Conservation (phyloP, 2,329 filamentous ascomycete species). For the Exophiala sp. region DNA sequence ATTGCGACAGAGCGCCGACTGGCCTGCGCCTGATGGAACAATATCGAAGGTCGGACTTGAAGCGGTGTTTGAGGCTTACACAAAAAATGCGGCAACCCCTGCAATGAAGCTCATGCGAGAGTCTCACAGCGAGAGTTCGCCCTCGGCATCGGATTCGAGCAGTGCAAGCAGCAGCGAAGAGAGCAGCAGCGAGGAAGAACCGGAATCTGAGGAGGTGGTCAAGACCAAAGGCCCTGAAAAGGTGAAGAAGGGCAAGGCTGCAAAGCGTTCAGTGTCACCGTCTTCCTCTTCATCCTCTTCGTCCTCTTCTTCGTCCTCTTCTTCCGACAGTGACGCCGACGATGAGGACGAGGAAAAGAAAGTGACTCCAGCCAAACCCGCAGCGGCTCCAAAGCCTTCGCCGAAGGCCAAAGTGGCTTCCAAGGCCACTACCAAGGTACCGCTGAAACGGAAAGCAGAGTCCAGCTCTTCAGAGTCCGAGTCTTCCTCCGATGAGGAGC, state of each 20-base stretch:
- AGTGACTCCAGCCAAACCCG: constrained; percentile 22
- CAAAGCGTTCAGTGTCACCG: constrained; percentile 26
- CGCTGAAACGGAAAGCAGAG: constrained; percentile 55
- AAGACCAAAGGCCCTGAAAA: constrained; percentile 31
- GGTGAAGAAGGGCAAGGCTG: constrained; percentile 32
- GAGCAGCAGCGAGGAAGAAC: constrained; percentile 34
- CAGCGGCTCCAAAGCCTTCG: constrained; percentile 28
- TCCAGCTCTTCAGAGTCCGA: constrained; percentile 37
- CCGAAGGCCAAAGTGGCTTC: constrained; percentile 46
- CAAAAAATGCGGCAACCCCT: constrained; percentile 7
- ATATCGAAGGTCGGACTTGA: constrained; percentile 22
- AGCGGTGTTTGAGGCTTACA: constrained; percentile 24
- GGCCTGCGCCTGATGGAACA: constrained; percentile 28
- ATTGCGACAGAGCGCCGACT: constrained; percentile 41
- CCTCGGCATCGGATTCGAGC: constrained; percentile 7
- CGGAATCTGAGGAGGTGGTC: constrained; percentile 42
- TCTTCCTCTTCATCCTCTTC: constrained; percentile 29
- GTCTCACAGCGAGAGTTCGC: constrained; percentile 23
- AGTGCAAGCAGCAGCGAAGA: constrained; percentile 18
- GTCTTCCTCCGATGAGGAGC: constrained; percentile 33
- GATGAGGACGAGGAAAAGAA: constrained; percentile 41
- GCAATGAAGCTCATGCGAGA: constrained; percentile 15
- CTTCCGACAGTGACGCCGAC: constrained; percentile 48
- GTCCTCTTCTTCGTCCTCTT: constrained; percentile 34
- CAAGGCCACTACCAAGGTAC: constrained; percentile 34